Conservation (phyloP, 169 alveolate genomes). For the Neospora caninum region DNA sequence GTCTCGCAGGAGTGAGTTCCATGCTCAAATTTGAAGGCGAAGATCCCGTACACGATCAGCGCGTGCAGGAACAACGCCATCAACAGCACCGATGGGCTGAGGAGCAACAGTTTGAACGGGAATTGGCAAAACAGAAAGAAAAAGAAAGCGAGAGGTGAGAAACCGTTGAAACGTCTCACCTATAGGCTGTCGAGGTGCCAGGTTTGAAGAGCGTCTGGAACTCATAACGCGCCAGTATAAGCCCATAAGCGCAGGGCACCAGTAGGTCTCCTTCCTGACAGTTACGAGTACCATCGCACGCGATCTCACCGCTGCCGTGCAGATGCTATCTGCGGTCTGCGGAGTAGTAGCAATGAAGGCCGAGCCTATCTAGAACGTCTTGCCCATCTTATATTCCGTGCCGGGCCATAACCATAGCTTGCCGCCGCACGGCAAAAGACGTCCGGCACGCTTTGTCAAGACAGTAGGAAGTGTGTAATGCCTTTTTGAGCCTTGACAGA, state of each 20-base stretch:
- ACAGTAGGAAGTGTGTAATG: too few relatives aligned
- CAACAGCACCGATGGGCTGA: slow-evolving; percentile 45
- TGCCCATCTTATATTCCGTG: too few relatives aligned
- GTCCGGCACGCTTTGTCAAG: too few relatives aligned
- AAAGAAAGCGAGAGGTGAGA: background rate
- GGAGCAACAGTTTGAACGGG: slow-evolving; percentile 17
- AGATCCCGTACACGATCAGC: background rate
- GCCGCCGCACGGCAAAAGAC: too few relatives aligned
- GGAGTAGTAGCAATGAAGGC: too few relatives aligned
- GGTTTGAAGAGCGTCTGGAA: too few relatives aligned
- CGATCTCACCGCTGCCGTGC: background rate
- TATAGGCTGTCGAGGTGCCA: background rate
- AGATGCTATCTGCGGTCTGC: too few relatives aligned
- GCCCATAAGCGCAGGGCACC: too few relatives aligned
- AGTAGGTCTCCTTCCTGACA: background rate
- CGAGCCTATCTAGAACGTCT: too few relatives aligned
- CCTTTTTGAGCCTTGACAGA: too few relatives aligned
- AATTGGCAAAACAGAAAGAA: background rate
- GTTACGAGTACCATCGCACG: background rate
- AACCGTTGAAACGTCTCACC: background rate
- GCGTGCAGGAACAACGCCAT: background rate
- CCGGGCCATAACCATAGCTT: too few relatives aligned
- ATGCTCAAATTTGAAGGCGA: slow-evolving; percentile 7
- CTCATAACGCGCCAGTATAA: too few relatives aligned
- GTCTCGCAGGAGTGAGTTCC: background rate